Conservation (phyloP, 2,329 filamentous ascomycete species). For the Chaetomium strumarium region DNA sequence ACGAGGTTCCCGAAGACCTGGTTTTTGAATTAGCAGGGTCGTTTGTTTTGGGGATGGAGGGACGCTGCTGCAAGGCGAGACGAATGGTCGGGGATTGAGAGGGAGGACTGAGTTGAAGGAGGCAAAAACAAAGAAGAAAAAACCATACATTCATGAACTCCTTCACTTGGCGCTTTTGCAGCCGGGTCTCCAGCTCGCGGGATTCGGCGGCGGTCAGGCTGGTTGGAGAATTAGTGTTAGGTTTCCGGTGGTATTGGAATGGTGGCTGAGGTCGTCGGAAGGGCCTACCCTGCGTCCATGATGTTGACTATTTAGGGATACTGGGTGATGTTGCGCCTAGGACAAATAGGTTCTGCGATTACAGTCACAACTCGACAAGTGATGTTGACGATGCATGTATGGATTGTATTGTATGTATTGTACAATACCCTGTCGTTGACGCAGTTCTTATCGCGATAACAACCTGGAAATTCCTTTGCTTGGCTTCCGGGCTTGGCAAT, state of each 20-base stretch:
- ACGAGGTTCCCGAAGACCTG: slow-evolving; percentile 63
- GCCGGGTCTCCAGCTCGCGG: slow-evolving; percentile 86
- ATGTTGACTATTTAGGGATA: background rate
- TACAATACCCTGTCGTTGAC: too few species aligned
- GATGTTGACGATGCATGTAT: slow-evolving; percentile 2
- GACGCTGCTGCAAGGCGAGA: background rate
- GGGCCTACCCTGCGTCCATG: slow-evolving; percentile 14
- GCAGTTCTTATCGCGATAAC: slow-evolving; percentile 9
- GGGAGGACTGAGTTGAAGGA: background rate
- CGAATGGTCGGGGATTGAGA: background rate
- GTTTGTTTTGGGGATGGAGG: background rate
- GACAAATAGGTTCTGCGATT: background rate
- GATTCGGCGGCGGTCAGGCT: slow-evolving; percentile 73
- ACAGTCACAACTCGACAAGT: background rate
- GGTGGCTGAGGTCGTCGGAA: background rate
- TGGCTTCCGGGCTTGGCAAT: slow-evolving; percentile 1
- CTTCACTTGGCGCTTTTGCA: slow-evolving; percentile 98
- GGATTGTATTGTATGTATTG: too few species aligned
- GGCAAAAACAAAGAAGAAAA: background rate
- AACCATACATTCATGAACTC: slow-evolving; percentile 90
- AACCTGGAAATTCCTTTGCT: slow-evolving; percentile 7
- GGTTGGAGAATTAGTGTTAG: background rate
- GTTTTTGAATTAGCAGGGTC: background rate
- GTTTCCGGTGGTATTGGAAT: background rate
- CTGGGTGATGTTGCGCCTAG: background rate